These are phyloP conservation scores for Vararia minispora DNA, from an alignment of 768 basidiomycete species.

Conservation along the genomic window DNA sequence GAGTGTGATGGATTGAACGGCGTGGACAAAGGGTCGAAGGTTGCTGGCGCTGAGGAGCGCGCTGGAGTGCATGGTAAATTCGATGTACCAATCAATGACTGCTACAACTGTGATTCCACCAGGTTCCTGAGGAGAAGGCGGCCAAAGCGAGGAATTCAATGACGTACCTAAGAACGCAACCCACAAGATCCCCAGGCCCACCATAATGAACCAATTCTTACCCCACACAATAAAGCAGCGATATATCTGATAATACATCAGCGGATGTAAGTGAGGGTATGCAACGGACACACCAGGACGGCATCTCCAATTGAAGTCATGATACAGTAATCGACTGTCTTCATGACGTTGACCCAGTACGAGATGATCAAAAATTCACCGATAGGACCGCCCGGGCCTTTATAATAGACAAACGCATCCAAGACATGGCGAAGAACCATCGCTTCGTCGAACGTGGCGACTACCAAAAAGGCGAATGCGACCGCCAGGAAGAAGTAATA, in stretches of 20 bases:
- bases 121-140: constrained; percentile 6
- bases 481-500: constrained; percentile 29
- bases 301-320: constrained; percentile 33
- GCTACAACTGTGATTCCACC: constrained; percentile 5
- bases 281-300: constrained; percentile 28
- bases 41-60: neutral
- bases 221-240: constrained; percentile 19
- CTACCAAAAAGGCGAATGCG: constrained; percentile 28
- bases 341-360: constrained; percentile 31
- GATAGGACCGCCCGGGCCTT: constrained; percentile 18
- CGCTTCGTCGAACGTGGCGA: no score
- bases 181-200: constrained; percentile 15
- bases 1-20: neutral
- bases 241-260: constrained; percentile 7
- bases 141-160: constrained; percentile 5
- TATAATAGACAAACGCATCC: constrained; percentile 28
- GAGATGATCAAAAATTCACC: constrained; percentile 25
- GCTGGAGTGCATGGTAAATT: constrained; percentile 1
- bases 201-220: constrained; percentile 12
- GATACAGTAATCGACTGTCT: constrained; percentile 27
- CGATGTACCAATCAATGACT: constrained; percentile 7
- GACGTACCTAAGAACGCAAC: no score
- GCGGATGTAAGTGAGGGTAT: neutral
- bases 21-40: neutral
- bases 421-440: constrained; percentile 31